Evolutionary conservation across 805 yeast genomes (phyloP).

Genomic region (Myxozyma neotropica): DNA sequence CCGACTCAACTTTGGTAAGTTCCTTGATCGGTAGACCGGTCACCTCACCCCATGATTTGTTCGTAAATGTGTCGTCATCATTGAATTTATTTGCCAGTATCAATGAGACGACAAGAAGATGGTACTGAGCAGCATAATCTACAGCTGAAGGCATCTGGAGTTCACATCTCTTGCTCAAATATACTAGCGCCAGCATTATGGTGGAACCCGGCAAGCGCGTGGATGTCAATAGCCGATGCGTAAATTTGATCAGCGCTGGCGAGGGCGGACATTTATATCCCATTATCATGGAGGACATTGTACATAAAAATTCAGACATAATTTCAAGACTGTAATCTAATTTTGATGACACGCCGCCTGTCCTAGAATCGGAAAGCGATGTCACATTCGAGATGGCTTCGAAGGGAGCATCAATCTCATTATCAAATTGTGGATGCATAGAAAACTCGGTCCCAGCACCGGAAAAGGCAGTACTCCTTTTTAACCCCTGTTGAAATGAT

Average conservation of each 20-base stretch:
- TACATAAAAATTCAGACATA: slow-evolving; percentile 79
- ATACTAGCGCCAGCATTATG: slow-evolving; percentile 75
- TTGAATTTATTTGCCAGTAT: slow-evolving; percentile 90
- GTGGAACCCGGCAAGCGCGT: slow-evolving; percentile 87
- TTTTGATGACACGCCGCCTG: slow-evolving; percentile 79
- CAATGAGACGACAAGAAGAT: slow-evolving; percentile 64
- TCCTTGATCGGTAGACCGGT: slow-evolving; percentile 68
- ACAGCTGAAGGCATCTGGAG: slow-evolving; percentile 44
- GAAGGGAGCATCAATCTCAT: not conserved
- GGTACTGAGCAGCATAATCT: no score
- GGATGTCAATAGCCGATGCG: slow-evolving; percentile 73
- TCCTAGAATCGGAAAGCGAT: slow-evolving; percentile 7
- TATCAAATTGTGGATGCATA: no score
- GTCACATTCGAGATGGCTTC: not conserved
- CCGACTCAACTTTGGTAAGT: slow-evolving; percentile 68
- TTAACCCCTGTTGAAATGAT: no score
- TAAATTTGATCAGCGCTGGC: slow-evolving; percentile 57
- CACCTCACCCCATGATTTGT: slow-evolving; percentile 95
- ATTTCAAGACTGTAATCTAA: slow-evolving; percentile 76
- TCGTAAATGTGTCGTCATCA: slow-evolving; percentile 95
- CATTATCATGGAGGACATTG: slow-evolving; percentile 64
- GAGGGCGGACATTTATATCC: slow-evolving; percentile 45
- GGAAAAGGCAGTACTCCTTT: no score
- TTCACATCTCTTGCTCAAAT: slow-evolving; percentile 63
- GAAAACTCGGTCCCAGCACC: no score